These are phyloP conservation scores for Verticillium isaacii DNA, from an alignment of 2,329 filamentous ascomycete species.

Conservation along the genomic window DNA sequence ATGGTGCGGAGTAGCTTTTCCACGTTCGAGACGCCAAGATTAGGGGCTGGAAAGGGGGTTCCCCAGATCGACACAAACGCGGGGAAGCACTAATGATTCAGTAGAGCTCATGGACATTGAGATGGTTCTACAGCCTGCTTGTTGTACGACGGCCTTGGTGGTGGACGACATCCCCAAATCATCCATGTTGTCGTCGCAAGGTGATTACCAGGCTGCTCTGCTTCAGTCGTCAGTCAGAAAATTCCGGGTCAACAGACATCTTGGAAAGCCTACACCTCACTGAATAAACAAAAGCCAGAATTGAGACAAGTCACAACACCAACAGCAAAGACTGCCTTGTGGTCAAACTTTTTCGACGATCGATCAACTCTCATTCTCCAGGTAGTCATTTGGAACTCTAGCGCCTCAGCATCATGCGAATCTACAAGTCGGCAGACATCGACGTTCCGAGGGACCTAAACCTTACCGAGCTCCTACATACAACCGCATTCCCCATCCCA, in stretches of 20 bases:
- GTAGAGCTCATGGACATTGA: not conserved
- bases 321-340: too few relatives aligned
- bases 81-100: conserved; percentile 1
- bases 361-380: too few relatives aligned
- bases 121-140: not conserved
- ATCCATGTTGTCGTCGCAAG: too few relatives aligned
- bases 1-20: conserved; percentile 1
- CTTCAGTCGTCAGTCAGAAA: too few relatives aligned
- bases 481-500: conserved; percentile 26
- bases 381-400: too few relatives aligned
- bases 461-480: conserved; percentile 38
- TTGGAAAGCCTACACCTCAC: too few relatives aligned
- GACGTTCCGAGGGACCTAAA: conserved; percentile 33
- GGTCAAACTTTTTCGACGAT: too few relatives aligned
- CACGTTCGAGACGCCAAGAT: not conserved
- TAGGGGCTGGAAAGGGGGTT: not conserved
- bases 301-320: too few relatives aligned
- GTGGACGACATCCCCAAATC: too few relatives aligned
- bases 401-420: conserved; percentile 19
- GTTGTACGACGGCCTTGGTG: not conserved
- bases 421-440: conserved; percentile 25
- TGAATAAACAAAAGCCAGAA: too few relatives aligned
- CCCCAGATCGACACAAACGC: not conserved
- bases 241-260: too few relatives aligned
- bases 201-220: too few relatives aligned